Evolutionary conservation across 2,329 filamentous ascomycete species (phyloP), one percentile per base, ranked within the genome.

Genomic region (Epichloe amarillans): DNA sequence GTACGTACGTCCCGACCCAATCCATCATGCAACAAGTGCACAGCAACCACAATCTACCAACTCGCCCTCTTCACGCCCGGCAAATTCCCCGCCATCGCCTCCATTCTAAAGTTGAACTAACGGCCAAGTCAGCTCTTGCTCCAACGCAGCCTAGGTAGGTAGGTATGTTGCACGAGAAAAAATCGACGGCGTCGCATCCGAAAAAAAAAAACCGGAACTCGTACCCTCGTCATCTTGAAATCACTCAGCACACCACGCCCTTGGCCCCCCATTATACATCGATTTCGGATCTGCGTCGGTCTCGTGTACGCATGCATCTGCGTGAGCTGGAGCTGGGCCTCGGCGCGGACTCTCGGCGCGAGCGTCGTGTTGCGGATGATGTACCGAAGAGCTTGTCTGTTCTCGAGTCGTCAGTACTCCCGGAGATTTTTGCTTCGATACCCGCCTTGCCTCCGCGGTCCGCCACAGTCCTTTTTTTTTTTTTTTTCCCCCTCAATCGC

Each of bases 231-330:
- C 77, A 98, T 79, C 69, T 89, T 88, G 63, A 98, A 98, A 64
- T 93, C 91, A 52, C 88, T 82, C 57, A 97, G 76, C n/a, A 98
- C 76, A 83, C 89, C 88, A 59, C 88, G 79, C 17, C 84, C 84
- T 66, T 88, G 89, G n/a, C 93, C 93, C 89, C 89, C 89, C 66
- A 91, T 79, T 49, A 95, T 84, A 72, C 93, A 98, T 59, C 93
- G 76, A 71, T 96, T 97, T 67, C 85, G 83, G 67, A 98, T 90
- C 74, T 96, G 90, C 47, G 91, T 95, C 52, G 88, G 82, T 54
- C 90, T 79, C 37, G 93, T 97, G 71, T 97, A 97, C 74, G 81
- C 83, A 73, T 96, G 90, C 91, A 97, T 96, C 71, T 95, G 85
- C 3, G 85, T 82, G 57, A 98, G 76, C 71, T 97, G 84, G 51